Percentiles rank a stretch among this genome's conserved stretches.
Evolutionary conservation across 1,284 basidiomycete genomes (phyloP).

Genomic region (Ceratobasidium sp.): DNA sequence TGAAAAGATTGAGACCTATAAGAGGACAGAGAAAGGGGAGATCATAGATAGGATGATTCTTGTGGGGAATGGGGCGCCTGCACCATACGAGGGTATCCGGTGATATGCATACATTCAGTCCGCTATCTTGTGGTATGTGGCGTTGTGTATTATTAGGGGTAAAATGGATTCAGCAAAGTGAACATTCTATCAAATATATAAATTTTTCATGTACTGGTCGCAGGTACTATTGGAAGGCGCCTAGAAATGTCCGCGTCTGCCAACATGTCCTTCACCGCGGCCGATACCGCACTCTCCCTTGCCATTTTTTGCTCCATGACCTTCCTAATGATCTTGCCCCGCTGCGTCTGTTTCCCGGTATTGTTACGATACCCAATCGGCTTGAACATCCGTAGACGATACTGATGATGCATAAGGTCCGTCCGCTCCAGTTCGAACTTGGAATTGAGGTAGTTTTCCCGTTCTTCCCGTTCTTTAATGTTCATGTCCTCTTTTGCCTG

Average conservation of each 20-base stretch:
- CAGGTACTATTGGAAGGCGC: constrained; percentile 24
- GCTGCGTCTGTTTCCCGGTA: not conserved
- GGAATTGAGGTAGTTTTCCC: constrained; percentile 66
- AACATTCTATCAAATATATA: not conserved
- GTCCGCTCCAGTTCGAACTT: constrained; percentile 59
- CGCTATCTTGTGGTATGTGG: not conserved
- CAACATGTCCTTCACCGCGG: constrained; percentile 30
- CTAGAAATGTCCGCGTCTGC: constrained; percentile 19
- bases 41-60: constrained; percentile 71
- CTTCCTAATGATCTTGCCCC: constrained; percentile 31
- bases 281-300: constrained; percentile 22
- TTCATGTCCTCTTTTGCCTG: constrained; percentile 78
- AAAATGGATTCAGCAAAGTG: not conserved
- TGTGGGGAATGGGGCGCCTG: constrained; percentile 52
- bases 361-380: constrained; percentile 3
- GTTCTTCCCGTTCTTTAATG: constrained; percentile 57
- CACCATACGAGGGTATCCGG: constrained; percentile 21
- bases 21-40: constrained; percentile 77
- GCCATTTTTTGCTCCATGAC: constrained; percentile 36
- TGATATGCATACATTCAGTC: constrained; percentile 2
- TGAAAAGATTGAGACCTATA: constrained; percentile 87
- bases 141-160: constrained; percentile 7
- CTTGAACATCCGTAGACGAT: constrained; percentile 29
- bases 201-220: constrained; percentile 7
- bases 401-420: constrained; percentile 52